Percentiles rank a stretch among this genome's conserved stretches.
Conservation (phyloP, 768 basidiomycete genomes). For the Termitomyces sp. region DNA sequence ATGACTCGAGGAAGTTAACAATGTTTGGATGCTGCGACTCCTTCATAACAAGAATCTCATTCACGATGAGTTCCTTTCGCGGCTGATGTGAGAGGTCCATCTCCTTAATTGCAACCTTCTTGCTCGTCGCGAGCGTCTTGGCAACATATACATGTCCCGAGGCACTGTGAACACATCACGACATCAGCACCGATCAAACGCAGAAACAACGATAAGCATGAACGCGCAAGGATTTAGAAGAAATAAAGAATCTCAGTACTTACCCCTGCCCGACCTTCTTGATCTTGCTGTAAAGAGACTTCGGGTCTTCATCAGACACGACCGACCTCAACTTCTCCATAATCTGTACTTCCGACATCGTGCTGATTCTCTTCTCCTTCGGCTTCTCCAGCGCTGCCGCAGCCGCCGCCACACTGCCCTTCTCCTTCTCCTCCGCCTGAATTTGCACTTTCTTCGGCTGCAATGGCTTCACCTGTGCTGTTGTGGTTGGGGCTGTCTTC, state of each 20-base stretch:
- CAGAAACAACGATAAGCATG: not conserved
- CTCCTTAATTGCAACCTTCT: constrained; percentile 96
- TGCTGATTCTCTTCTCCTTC: constrained; percentile 88
- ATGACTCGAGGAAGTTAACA: constrained; percentile 91
- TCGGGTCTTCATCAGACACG: constrained; percentile 84
- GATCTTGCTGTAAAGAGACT: constrained; percentile 88
- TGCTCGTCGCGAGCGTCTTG: constrained; percentile 76
- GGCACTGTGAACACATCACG: constrained; percentile 47
- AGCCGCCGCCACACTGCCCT: constrained; percentile 51
- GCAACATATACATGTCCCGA: constrained; percentile 98
- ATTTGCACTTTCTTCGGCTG: constrained; percentile 78
- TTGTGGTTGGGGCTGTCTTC: constrained; percentile 39
- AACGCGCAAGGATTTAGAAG: not conserved
- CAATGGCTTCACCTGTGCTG: constrained; percentile 67
- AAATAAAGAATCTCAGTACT: constrained; percentile 24
- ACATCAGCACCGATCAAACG: constrained; percentile 11
- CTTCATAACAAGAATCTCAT: constrained; percentile 98
- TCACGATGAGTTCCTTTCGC: constrained; percentile 95
- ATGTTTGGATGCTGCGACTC: constrained; percentile 97
- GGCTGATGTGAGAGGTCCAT: constrained; percentile 96
- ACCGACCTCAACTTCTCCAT: constrained; percentile 95
- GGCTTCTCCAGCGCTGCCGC: constrained; percentile 72
- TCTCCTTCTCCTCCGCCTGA: constrained; percentile 43
- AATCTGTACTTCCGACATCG: constrained; percentile 96
- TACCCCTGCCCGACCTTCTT: constrained; percentile 99